Evolutionary conservation across 2,329 filamentous ascomycete genomes (phyloP), one percentile per base, ranked within the genome.

Genomic region (Zalaria obscura): DNA sequence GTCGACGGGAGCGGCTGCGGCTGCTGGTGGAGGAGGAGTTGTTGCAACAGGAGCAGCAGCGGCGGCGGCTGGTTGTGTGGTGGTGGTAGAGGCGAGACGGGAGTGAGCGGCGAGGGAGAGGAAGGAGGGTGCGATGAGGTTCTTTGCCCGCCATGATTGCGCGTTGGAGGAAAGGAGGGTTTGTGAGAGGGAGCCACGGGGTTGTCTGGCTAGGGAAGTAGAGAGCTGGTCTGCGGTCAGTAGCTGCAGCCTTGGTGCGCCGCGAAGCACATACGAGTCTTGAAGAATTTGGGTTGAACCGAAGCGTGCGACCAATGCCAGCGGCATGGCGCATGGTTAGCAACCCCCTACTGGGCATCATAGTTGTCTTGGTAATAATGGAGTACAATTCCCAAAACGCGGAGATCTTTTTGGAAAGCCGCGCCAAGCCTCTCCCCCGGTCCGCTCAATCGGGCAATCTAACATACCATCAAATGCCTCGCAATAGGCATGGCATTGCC

Each of bases 271-370:
- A 25, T 41, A 45, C 43, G 34, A 41, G 40, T 45, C 43, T 45
- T 32, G 33, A 36, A 34, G 40, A 39, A 28, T 38, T 28, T 28
- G 38, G 37, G 11, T 35, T 35, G 18, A 35, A 36, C 34, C 41
- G 43, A 39, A 39, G 43, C 25, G 40, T n/a, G n/a, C 29, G 29
- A n/a, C 29, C 35, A 25, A 36, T 39, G 26, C 43, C 36, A 35
- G 39, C 39, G n/a, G 36, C 36, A 32, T 32, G 29, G 29, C 29
- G n/a, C 29, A 3, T 7, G 11, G 36, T 25, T 9, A 38, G 8
- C 27, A 45, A 27, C 31, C 39, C 39, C 37, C 43, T 40, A 29
- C 43, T 41, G 26, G 43, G 43, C 43, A 45, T 45, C 43, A 45
- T 41, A 36, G 41, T 45, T 29, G 39, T 32, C n/a, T 18, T 18